phyloP scores from a whole-genome alignment of 805 yeast genomes.

The Candida patagonica region DNA sequence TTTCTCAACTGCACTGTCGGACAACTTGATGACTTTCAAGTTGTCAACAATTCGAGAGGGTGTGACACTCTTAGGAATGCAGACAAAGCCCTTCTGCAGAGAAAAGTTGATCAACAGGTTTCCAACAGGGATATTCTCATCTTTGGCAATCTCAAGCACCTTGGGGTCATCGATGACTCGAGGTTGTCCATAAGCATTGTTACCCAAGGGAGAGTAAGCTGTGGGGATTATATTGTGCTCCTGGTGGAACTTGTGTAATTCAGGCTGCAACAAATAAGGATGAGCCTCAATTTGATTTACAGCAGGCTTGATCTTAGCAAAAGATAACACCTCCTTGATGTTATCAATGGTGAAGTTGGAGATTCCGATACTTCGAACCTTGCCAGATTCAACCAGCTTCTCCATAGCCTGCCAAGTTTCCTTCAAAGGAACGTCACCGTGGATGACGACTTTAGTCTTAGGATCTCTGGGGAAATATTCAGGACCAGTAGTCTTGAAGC shows the following conservation, averaged over 20 bases:
- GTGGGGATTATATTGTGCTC: conserved; percentile 41
- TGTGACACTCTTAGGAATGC: conserved; percentile 72
- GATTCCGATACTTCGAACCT: conserved; percentile 63
- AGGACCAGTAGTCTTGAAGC: conserved; percentile 31
- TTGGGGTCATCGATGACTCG: conserved; percentile 41
- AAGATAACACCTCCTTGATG: conserved; percentile 49
- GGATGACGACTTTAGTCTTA: conserved; percentile 21
- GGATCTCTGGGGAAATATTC: conserved; percentile 20
- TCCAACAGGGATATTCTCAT: conserved; percentile 46
- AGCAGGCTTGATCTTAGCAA: conserved; percentile 41
- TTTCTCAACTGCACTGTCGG: conserved; percentile 31
- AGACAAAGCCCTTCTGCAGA: conserved; percentile 60
- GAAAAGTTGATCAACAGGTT: conserved; percentile 73
- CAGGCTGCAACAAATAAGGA: conserved; percentile 39
- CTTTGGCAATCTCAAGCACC: conserved; percentile 44
- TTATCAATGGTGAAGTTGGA: conserved; percentile 61
- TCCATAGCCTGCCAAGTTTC: conserved; percentile 48
- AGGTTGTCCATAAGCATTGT: conserved; percentile 16
- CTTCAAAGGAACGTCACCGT: conserved; percentile 23
- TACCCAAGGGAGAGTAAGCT: conserved; percentile 53
- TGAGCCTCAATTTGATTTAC: conserved; percentile 59
- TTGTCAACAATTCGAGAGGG: conserved; percentile 53
- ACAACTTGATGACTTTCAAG: conserved; percentile 42
- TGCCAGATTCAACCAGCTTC: conserved; percentile 42
- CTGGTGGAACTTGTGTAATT: conserved; percentile 36